These are phyloP conservation scores for Senna tora DNA, from an alignment of 306 rosid species.

Conservation along the genomic window DNA sequence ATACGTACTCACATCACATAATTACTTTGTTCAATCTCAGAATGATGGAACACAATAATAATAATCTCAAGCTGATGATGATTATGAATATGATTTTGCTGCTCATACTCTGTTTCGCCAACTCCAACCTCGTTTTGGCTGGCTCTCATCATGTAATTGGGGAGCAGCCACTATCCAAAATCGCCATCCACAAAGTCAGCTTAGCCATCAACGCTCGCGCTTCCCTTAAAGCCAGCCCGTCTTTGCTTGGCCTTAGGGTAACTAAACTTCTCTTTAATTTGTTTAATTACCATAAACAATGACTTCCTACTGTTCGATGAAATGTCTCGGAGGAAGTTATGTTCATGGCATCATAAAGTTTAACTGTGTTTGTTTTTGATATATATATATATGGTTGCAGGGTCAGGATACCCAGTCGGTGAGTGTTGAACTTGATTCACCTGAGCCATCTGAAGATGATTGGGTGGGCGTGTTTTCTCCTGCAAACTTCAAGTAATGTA, in stretches of 20 bases:
- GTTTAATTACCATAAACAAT: constrained; percentile 8
- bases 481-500: constrained; percentile 55
- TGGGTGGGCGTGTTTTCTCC: constrained; percentile 78
- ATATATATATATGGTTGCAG: constrained; percentile 36
- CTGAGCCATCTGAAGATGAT: constrained; percentile 48
- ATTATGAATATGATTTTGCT: constrained; percentile 9
- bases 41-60: too few species aligned
- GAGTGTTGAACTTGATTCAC: constrained; percentile 42
- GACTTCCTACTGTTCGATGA: not conserved
- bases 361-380: too few species aligned
- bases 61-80: too few species aligned
- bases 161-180: constrained; percentile 66
- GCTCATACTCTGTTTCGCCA: not conserved
- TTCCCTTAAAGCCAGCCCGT: constrained; percentile 50
- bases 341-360: not conserved
- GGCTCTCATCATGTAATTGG: constrained; percentile 18
- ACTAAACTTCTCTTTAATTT: not conserved
- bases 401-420: constrained; percentile 60
- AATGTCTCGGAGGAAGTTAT: not conserved
- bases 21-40: too few species aligned
- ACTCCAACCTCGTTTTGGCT: not conserved
- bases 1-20: too few species aligned
- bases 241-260: constrained; percentile 51
- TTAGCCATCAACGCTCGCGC: constrained; percentile 41
- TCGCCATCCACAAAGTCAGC: constrained; percentile 56